Evolutionary conservation across 257 asterid genomes (phyloP), one percentile per base, ranked within the genome.

Genomic region (Coffea eugenioides): DNA sequence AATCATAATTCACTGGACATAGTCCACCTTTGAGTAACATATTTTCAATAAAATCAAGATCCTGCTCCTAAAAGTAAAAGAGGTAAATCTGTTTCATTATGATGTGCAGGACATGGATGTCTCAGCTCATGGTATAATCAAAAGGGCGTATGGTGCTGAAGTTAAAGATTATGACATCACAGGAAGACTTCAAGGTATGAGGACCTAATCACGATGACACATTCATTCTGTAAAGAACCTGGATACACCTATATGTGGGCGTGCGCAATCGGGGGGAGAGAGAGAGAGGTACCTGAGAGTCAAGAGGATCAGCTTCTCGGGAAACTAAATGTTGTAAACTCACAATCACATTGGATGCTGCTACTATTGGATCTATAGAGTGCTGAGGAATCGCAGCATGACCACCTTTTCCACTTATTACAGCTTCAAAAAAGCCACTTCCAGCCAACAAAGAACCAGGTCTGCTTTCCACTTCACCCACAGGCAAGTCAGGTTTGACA

Each of bases 371-470:
- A 81, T 95, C 99, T 62, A 95, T 92, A 0, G 97, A 86, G 78
- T 85, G 97, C 79, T 95, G 98, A 85, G 99, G 99, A 84, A 92
- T 86, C 69, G 99, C 99, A 5, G 97, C 99, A 76, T 95, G 99
- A 66, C 99, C 99, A 10, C 99, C 98, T 83, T 89, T 93, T 81
- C 99, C 99, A 20, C 85, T 90, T 73, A 95, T 93, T 68, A 90
- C 93, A n/a, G 98, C 98, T 83, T 93, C 94, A 48, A 95, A 95
- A 78, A 88, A 85, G 79, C 94, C 98, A 78, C 96, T 89, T 15
- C 98, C 98, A 0, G 98, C 98, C 82, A 90, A 83, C 77, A 93
- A 2, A 73, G 98, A 91, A 68, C 98, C 98, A 13, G 96, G 15
- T 78, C 95, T 86, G 1, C 91, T 73, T 16, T 88, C 79, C 61